Percentiles rank a stretch among this genome's conserved stretches.
Conservation (phyloP, 805 yeast genomes). For the Candida oleophila region DNA sequence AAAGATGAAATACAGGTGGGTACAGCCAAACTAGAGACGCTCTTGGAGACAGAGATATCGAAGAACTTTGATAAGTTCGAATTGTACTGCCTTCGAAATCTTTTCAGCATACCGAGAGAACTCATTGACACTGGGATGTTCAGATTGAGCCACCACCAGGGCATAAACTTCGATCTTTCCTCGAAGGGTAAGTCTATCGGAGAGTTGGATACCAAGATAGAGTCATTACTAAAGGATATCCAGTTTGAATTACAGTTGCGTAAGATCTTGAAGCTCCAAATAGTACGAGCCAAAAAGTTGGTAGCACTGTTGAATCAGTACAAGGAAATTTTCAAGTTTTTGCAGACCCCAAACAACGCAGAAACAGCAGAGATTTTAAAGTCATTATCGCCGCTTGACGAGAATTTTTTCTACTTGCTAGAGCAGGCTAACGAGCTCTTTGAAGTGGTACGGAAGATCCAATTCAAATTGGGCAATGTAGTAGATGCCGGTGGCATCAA, state of each 20-base stretch:
- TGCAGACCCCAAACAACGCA: slow-evolving; percentile 16
- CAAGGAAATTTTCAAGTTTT: slow-evolving; percentile 25
- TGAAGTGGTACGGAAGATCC: slow-evolving; percentile 24
- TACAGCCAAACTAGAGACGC: slow-evolving; percentile 74
- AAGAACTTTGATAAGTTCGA: slow-evolving; percentile 84
- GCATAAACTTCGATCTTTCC: slow-evolving; percentile 28
- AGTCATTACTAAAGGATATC: slow-evolving; percentile 35
- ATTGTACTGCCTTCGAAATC: slow-evolving; percentile 74
- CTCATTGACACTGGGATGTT: slow-evolving; percentile 66
- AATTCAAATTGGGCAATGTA: slow-evolving; percentile 21
- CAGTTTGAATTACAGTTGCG: slow-evolving; percentile 44
- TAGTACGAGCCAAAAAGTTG: slow-evolving; percentile 38
- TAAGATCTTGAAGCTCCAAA: slow-evolving; percentile 37
- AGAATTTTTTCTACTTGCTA: slow-evolving; percentile 44
- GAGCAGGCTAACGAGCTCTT: slow-evolving; percentile 42
- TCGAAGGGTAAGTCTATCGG: slow-evolving; percentile 3
- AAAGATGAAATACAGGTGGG: slow-evolving; percentile 67
- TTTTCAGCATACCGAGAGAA: slow-evolving; percentile 67
- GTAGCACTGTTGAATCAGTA: slow-evolving; percentile 30
- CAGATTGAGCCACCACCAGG: slow-evolving; percentile 66
- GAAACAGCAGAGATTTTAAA: slow-evolving; percentile 26
- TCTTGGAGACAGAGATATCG: slow-evolving; percentile 74
- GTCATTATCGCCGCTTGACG: slow-evolving; percentile 45
- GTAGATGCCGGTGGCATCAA: slow-evolving; percentile 13
- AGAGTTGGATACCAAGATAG: slow-evolving; percentile 28